phyloP scores from a whole-genome alignment of 768 basidiomycete species.

The Lactifluus volemus region DNA sequence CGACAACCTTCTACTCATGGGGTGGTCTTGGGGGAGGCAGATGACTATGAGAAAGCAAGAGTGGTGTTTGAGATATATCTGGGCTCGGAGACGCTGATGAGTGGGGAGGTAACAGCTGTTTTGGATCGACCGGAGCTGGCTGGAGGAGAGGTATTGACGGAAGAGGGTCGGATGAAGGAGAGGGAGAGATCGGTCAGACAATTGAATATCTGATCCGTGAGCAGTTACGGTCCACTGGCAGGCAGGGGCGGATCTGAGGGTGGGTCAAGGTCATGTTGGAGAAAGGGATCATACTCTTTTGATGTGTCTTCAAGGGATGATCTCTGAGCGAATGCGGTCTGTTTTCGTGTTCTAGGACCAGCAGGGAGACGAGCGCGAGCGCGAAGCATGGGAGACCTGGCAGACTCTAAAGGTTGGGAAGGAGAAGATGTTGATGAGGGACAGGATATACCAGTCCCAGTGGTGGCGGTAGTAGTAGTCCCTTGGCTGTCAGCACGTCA shows the following conservation, averaged over 20 bases:
- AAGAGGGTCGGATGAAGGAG: neutral
- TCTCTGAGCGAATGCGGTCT: neutral
- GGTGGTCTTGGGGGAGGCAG: neutral
- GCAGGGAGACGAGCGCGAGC: constrained; percentile 13
- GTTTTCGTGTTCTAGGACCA: constrained; percentile 12
- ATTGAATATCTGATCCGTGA: neutral
- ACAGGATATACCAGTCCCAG: neutral
- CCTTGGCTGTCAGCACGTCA: neutral
- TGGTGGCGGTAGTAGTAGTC: neutral
- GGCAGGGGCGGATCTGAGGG: neutral
- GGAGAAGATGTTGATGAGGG: neutral
- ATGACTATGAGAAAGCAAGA: neutral
- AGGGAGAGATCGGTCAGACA: neutral
- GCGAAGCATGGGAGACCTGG: neutral
- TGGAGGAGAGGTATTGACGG: neutral
- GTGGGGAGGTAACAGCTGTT: neutral
- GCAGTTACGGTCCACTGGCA: neutral
- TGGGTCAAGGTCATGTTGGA: neutral
- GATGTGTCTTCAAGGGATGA: neutral
- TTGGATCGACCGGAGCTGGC: neutral
- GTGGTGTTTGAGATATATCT: neutral
- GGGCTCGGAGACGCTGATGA: neutral
- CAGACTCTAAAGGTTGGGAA: neutral
- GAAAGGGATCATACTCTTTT: neutral
- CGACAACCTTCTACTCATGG: neutral